Evolutionary conservation across 2,329 filamentous ascomycete genomes (phyloP).

Genomic region (Botryotinia globosa): DNA sequence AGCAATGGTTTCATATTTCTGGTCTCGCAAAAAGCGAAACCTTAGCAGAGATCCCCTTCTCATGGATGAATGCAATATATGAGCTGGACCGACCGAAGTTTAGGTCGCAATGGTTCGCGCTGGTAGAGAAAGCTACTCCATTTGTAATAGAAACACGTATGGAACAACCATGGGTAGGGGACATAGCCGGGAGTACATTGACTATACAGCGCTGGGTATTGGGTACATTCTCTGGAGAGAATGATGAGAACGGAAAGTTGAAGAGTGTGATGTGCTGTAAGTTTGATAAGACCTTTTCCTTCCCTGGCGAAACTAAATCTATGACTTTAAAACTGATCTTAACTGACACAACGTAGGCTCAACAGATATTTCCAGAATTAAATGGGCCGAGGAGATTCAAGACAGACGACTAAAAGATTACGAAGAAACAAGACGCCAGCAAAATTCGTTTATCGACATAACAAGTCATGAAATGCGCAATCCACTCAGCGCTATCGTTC

Average conservation of each 20-base stretch:
- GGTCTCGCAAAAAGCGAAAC: slow-evolving; percentile 1
- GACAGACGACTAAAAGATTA: slow-evolving; percentile 50
- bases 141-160: slow-evolving; percentile 20
- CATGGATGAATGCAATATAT: slow-evolving; percentile 14
- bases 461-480: slow-evolving; percentile 63
- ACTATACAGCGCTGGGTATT: slow-evolving; percentile 78
- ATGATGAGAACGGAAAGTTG: slow-evolving; percentile 58
- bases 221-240: slow-evolving; percentile 74
- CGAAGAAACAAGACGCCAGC: slow-evolving; percentile 61
- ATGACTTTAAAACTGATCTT: slow-evolving; percentile 39
- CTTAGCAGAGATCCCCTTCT: neutral
- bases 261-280: slow-evolving; percentile 67
- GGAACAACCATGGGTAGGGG: slow-evolving; percentile 43
- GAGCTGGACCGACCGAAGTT: slow-evolving; percentile 15
- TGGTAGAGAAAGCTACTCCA: slow-evolving; percentile 7
- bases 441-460: slow-evolving; percentile 81
- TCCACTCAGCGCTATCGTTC: slow-evolving; percentile 58
- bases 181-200: slow-evolving; percentile 54
- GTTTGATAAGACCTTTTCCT: neutral
- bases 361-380: slow-evolving; percentile 80
- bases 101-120: slow-evolving; percentile 19
- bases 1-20: slow-evolving; percentile 22
- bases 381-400: slow-evolving; percentile 49
- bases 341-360: slow-evolving; percentile 51
- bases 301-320: neutral